Evolutionary conservation across 2,329 filamentous ascomycete species (phyloP), one percentile per base, ranked within the genome.

Genomic region (Hypoxylon rubiginosum): DNA sequence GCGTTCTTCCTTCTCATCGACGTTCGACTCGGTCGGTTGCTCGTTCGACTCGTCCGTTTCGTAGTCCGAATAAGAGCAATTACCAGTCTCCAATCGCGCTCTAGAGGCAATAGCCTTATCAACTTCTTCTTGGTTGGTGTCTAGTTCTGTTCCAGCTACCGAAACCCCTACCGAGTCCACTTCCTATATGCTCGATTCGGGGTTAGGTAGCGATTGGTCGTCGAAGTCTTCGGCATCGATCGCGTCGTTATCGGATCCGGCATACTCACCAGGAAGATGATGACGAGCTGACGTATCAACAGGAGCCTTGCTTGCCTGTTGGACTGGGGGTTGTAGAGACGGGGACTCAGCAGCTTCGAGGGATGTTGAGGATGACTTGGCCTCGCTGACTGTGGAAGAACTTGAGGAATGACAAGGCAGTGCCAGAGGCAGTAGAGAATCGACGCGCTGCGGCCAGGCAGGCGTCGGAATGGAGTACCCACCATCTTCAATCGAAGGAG

Each of bases 401-500:
- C 75, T 74, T 73, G 73, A 72, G 67, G 71, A 69, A 70, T 73
- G 69, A 71, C 68, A 68, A 70, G 68, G 71, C 64, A 71, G 59
- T 66, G 74, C 72, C 60, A 74, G 74, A 68, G 74, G 77, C 61
- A 72, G 75, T 58, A 83, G 77, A 70, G 81, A 83, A 68, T 81
- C 82, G 69, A 81, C 76, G 74, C 81, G 81, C 71, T 76, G 78
- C 61, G 82, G 83, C 82, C 81, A 82, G 66, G 74, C 74, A 70
- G 67, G 75, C 55, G 78, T 75, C 55, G 78, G 76, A 72, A 79
- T 75, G 81, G 80, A 81, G 82, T 84, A 96, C 94, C 87, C 90
- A 99, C 95, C 95, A 91, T 98, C 95, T 85, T 97, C 94, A 81
- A 99, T 99, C 74, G 95, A 98, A 77, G 96, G 96, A 75, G 95